Conservation (phyloP, 306 rosid species). For the Astragalus membranaceus region DNA sequence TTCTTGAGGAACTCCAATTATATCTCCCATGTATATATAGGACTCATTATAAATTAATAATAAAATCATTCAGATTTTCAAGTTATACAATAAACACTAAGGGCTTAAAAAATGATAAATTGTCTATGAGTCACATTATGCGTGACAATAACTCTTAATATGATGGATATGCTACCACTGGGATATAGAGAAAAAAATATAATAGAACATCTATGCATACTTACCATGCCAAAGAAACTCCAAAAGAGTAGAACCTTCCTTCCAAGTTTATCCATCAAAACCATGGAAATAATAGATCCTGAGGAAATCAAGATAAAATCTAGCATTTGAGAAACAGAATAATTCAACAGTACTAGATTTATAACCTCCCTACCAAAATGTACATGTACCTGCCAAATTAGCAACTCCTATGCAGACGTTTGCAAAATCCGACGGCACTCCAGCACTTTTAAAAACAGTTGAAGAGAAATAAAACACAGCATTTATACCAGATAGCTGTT, state of each 20-base stretch:
- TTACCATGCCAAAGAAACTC: conserved; percentile 98
- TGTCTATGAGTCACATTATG: conserved; percentile 4
- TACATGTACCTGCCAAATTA: conserved; percentile 64
- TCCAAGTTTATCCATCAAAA: conserved; percentile 94
- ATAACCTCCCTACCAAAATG: conserved; percentile 7
- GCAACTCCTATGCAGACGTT: conserved; percentile 76
- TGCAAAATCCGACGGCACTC: conserved; percentile 85
- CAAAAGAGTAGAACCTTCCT: conserved; percentile 81
- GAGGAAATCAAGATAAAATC: conserved; percentile 10
- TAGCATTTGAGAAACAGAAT: conserved; percentile 21
- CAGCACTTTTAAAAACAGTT: conserved; percentile 85
- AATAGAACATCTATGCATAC: background rate
- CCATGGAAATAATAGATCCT: conserved; percentile 81
- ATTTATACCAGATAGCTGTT: conserved; percentile 99
- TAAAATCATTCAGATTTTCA: background rate
- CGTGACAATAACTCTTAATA: background rate
- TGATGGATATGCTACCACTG: background rate
- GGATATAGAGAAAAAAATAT: background rate
- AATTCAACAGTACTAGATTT: background rate
- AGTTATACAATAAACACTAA: background rate
- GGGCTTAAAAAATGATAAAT: background rate
- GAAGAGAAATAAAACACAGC: conserved; percentile 98
- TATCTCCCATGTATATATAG: background rate
- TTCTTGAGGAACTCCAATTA: background rate
- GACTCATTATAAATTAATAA: background rate